phyloP scores from a whole-genome alignment of 2,329 filamentous ascomycete genomes.

The Paramyrothecium sp. region DNA sequence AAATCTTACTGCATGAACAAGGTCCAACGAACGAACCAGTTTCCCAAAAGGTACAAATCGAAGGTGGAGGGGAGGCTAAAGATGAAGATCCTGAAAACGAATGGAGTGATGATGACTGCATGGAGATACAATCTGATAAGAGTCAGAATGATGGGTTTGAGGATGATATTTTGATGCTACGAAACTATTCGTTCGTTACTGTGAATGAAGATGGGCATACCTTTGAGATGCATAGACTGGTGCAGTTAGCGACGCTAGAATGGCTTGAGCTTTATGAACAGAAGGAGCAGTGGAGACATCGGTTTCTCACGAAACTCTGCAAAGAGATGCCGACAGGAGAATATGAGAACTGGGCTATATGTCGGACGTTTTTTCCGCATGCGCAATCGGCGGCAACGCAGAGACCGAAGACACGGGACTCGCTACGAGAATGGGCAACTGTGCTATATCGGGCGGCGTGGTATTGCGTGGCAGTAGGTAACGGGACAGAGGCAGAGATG shows the following conservation, averaged over 20 bases:
- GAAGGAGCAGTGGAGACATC: conserved; percentile 8
- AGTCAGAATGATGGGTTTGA: conserved; percentile 16
- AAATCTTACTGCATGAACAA: background rate
- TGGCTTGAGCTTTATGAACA: conserved; percentile 15
- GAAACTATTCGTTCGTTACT: conserved; percentile 28
- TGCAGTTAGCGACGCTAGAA: conserved; percentile 26
- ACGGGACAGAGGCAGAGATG: conserved; percentile 7
- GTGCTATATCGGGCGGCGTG: conserved; percentile 15
- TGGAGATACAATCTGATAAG: conserved; percentile 1
- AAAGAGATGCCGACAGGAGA: conserved; percentile 13
- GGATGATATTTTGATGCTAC: conserved; percentile 24
- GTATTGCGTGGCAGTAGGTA: conserved; percentile 12
- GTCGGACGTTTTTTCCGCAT: conserved; percentile 16
- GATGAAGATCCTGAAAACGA: conserved; percentile 1
- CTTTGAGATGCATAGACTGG: conserved; percentile 35
- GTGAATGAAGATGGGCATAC: conserved; percentile 8
- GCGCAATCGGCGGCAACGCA: conserved; percentile 11
- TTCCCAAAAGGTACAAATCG: background rate
- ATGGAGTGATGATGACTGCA: conserved; percentile 7
- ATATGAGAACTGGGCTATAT: conserved; percentile 18
- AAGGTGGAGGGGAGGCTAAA: conserved; percentile 1
- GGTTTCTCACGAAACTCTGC: conserved; percentile 12
- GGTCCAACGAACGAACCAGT: background rate
- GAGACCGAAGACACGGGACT: conserved; percentile 8
- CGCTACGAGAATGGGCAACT: conserved; percentile 12